Conservation (phyloP, 805 yeast genomes). For the Osmozyma mogii region DNA sequence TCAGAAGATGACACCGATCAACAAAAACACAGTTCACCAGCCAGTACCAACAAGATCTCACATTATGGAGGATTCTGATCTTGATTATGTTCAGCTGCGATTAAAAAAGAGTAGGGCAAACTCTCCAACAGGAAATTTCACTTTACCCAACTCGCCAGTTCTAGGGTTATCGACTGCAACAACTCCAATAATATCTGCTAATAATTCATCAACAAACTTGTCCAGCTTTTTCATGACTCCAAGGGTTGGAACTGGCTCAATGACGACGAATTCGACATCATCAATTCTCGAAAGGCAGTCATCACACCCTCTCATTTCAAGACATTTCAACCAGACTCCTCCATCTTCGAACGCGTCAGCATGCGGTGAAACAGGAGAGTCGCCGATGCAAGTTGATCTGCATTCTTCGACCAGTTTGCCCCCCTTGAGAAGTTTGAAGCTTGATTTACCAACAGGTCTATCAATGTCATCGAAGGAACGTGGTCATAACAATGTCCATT, state of each 20-base stretch:
- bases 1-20: slow-evolving; percentile 51
- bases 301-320: slow-evolving; percentile 1
- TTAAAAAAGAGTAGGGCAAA: slow-evolving; percentile 44
- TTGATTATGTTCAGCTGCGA: slow-evolving; percentile 38
- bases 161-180: slow-evolving; percentile 30
- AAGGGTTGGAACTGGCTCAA: too few species aligned
- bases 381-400: too few species aligned
- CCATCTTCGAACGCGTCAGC: not conserved
- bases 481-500: too few species aligned
- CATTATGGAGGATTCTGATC: slow-evolving; percentile 35
- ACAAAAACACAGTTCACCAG: slow-evolving; percentile 8
- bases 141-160: slow-evolving; percentile 38
- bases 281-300: too few species aligned
- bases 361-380: too few species aligned
- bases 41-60: slow-evolving; percentile 13
- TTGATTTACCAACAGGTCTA: slow-evolving; percentile 42
- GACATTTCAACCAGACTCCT: slow-evolving; percentile 4
- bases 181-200: slow-evolving; percentile 37
- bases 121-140: slow-evolving; percentile 33
- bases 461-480: too few species aligned
- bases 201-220: slow-evolving; percentile 32
- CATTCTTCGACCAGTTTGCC: slow-evolving; percentile 37
- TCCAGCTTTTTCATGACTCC: slow-evolving; percentile 30
- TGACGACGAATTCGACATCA: too few species aligned
- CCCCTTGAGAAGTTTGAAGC: slow-evolving; percentile 41